Evolutionary conservation across 495 filamentous ascomycete genomes (phyloP), one percentile per base, ranked within the genome.

Genomic region (Immersiella caudata): DNA sequence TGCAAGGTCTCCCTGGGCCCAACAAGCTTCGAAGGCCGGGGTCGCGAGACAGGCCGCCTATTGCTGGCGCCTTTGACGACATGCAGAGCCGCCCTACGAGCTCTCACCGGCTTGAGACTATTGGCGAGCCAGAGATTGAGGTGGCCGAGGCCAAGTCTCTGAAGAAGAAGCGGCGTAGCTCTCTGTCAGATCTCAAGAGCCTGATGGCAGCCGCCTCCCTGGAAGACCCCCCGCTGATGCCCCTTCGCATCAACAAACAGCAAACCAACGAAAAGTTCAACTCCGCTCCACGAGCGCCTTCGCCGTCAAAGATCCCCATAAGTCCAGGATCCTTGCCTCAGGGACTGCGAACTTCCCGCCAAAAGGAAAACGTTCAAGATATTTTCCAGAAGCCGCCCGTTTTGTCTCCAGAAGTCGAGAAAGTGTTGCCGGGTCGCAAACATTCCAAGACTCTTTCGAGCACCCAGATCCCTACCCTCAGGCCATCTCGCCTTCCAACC

Each of bases 111-210:
- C 75, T 73, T 22, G 77, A 84, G 66, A 83, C 82, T 2, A 85
- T 86, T 66, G 82, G 83, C 14, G 81, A 82, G 65, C 83, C 83
- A 24, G 80, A 83, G 14, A 72, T 74, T 62, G 81, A 81, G 58
- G 70, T 77, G 50, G 62, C 70, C 0, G 68, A 74, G n/a, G 67
- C 71, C 33, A 86, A 82, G 64, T 72, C 81, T 36, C 66, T 83
- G 74, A 84, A 88, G 70, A 92, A 90, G 79, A 97, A 96, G 79
- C 84, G 95, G 67, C 89, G 95, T 70, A 97, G 93, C 77, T 97
- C 94, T 24, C 79, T 99, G 24, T 96, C 93, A 18, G 95, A 99
- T 73, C 80, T 99, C 27, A 91, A 91, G 73, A 82, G 81, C 51
- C 80, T 84, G 6, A 86, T 90, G 74, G 81, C 78, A 14, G 74